These are phyloP conservation scores for Fusarium anguioides DNA, from an alignment of 2,329 filamentous ascomycete genomes.

Conservation along the genomic window DNA sequence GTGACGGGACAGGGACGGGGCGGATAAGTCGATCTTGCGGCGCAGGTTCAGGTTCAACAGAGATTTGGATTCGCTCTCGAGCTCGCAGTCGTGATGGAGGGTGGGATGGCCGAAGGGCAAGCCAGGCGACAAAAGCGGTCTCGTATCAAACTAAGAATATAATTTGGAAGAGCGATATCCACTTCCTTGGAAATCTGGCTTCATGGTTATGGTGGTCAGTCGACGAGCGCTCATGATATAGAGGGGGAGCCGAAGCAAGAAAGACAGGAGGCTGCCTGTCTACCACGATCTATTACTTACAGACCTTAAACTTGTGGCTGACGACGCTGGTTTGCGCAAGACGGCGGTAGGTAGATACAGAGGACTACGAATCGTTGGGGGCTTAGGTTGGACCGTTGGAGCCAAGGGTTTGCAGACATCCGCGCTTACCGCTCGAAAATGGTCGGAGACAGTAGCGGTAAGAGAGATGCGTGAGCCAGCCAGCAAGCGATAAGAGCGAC, in stretches of 20 bases:
- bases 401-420: slow-evolving; percentile 41
- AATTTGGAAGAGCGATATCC: slow-evolving; percentile 12
- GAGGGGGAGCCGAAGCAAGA: slow-evolving; percentile 13
- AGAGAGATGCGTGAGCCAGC: slow-evolving; percentile 4
- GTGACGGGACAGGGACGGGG: slow-evolving; percentile 35
- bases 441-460: slow-evolving; percentile 19
- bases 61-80: slow-evolving; percentile 31
- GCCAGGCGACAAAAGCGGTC: slow-evolving; percentile 10
- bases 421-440: slow-evolving; percentile 50
- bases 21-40: slow-evolving; percentile 45
- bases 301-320: slow-evolving; percentile 20
- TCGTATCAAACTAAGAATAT: slow-evolving; percentile 29
- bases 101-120: slow-evolving; percentile 32
- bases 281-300: slow-evolving; percentile 17
- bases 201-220: slow-evolving; percentile 38
- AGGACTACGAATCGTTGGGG: slow-evolving; percentile 36
- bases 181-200: slow-evolving; percentile 27
- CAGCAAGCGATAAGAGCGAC: slow-evolving; percentile 10
- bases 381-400: slow-evolving; percentile 18
- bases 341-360: slow-evolving; percentile 16
- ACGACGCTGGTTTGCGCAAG: slow-evolving; percentile 38
- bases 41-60: slow-evolving; percentile 36
- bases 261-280: slow-evolving; percentile 21
- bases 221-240: slow-evolving; percentile 40
- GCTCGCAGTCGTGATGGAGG: slow-evolving; percentile 38